Evolutionary conservation across 345 rosid species (phyloP), one percentile per base, ranked within the genome.

Genomic region (Cardamine chenopodiifolia): DNA sequence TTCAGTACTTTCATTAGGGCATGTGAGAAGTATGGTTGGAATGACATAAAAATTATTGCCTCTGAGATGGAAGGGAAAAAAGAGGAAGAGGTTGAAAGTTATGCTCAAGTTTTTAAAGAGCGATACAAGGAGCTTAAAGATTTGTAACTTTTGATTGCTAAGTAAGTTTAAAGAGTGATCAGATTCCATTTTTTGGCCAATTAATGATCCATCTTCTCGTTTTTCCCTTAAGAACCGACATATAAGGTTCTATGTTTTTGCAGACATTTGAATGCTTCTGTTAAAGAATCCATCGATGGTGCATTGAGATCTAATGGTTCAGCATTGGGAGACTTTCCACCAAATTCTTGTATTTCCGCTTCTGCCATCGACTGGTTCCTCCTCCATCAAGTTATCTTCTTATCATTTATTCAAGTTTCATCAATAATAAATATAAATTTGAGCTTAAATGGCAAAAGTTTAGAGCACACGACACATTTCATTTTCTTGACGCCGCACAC

Each of bases 11-110:
- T 95, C 70, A 86, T 87, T 35, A 83, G 97, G 82, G 96, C 99
- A 60, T 92, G 99, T 81, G 97, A 95, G 86, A 95, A 89, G 79
- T 95, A 95, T 85, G 97, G 99, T 17, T 85, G 99, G 31, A 84
- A 86, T 72, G 97, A 92, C 72, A 83, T 90, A 42, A 83, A 78
- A 49, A 81, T 90, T 75, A 95, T 95, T 82, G 90, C 97, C 47
- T 74, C 88, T 59, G 99, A 95, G 85, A 90, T 95, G 89, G 99
- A 95, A 82, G 99, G 97, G 54, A 95, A 92, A 81, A 86, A 91
- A 31, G 96, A 85, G 81, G 87, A 89, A 67, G 99, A 92, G 82
- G 96, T 92, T 76, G 94, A 92, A 84, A 84, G 94, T 87, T 90
- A 95, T 78, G 92, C 97, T 8, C 84, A 86, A 65, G 89, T 70